Evolutionary conservation across 345 rosid species (phyloP).

Genomic region (Salix koriyanagi): DNA sequence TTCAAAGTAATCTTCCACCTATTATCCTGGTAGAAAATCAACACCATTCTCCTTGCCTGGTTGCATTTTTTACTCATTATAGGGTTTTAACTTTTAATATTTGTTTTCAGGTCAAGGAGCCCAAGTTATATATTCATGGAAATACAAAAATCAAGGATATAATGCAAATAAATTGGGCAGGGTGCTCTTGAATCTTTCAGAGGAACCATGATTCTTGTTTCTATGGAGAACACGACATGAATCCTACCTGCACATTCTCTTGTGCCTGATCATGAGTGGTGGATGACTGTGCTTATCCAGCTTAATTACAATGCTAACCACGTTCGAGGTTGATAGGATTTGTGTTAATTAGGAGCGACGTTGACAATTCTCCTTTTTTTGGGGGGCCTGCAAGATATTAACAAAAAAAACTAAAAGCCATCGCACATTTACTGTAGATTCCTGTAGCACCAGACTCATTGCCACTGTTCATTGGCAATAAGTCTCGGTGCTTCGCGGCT

Average conservation of each 20-base stretch:
- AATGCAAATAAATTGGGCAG: constrained; percentile 48
- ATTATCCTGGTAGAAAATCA: constrained; percentile 45
- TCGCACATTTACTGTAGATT: too few species aligned
- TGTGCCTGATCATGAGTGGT: too few species aligned
- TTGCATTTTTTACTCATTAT: not conserved
- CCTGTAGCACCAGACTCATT: too few species aligned
- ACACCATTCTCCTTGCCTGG: not conserved
- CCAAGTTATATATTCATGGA: constrained; percentile 68
- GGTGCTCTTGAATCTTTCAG: constrained; percentile 43
- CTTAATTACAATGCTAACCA: too few species aligned
- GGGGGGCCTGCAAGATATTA: too few species aligned
- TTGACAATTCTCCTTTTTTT: too few species aligned
- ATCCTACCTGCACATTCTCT: too few species aligned
- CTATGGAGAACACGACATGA: not conserved
- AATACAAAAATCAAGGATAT: constrained; percentile 33
- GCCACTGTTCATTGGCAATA: too few species aligned
- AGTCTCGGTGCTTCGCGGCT: too few species aligned
- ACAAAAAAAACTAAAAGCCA: too few species aligned
- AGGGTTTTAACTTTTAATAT: not conserved
- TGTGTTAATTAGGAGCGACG: too few species aligned
- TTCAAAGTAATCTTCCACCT: constrained; percentile 56
- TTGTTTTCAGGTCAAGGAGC: constrained; percentile 55
- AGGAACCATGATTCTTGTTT: not conserved
- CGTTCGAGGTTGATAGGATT: too few species aligned
- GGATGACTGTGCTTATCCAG: not conserved